Base-by-base conservation (phyloP, 306 rosid genomes). In the Arachis hypogaea region DNA sequence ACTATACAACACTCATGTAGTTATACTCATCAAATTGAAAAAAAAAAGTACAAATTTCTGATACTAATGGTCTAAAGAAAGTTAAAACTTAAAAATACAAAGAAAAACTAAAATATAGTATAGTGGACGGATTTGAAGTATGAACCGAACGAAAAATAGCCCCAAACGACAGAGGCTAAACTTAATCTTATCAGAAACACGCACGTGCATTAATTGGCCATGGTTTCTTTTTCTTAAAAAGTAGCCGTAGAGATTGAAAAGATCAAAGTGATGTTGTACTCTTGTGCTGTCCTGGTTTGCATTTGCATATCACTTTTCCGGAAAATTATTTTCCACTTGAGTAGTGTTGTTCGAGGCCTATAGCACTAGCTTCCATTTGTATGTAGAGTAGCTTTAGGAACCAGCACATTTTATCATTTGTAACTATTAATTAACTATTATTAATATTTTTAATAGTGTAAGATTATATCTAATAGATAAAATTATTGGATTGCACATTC, bases 271-370 rank as follows among this genome's bases (percentile, higher is more conserved):
- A 66, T 12, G 11, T 22, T 28, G 22, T 42, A 22, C 11, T 66
- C 9, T 9, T 30, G 64, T 18, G 41, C 12, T 7, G 3, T 33
- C 3, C 38, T 33, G 38, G 67, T 10, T 62, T 6, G 67, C 67
- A 44, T 18, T 43, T 65, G 69, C 56, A 44, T 22, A 44, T 36
- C 62, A 68, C 51, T 49, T 49, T 67, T 49, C 72, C 4, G 72
- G 33, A 30, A 67, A 67, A 67, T 49, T 22, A 22, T 22, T 22
- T 50, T 55, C 72, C 72, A 67, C 72, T 62, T 29, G 6, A 63
- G 51, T 42, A 10, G 14, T 22, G 5, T 57, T 57, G 4, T 54
- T 57, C 22, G 8, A 7, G 61, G 10, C 59, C 22, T 54, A 56
- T 56, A 3, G 12, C 61, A 28, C 61, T 33, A 33, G 38, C 38